Evolutionary conservation across 805 yeast species (phyloP).

Genomic region (Wickerhamomyces silvicola): DNA sequence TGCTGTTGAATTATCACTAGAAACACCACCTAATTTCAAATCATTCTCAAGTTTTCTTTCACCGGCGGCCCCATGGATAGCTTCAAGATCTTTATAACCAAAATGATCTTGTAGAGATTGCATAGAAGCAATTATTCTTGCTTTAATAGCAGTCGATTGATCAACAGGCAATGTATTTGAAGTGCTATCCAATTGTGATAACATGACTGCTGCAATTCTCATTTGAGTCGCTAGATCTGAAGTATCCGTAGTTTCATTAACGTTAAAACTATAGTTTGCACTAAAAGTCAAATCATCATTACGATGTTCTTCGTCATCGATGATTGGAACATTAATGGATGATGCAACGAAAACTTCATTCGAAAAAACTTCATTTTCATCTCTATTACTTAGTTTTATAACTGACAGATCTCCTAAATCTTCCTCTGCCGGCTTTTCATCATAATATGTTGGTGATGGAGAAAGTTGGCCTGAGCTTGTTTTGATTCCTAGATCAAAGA

Average conservation of each 20-base stretch:
- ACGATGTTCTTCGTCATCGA: conserved; percentile 27
- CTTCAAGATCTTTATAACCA: conserved; percentile 43
- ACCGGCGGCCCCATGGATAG: conserved; percentile 69
- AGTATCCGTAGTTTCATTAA: conserved; percentile 13
- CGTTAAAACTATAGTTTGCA: conserved; percentile 23
- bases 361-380: conserved; percentile 37
- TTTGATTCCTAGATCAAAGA: conserved; percentile 37
- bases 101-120: conserved; percentile 66
- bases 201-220: conserved; percentile 94
- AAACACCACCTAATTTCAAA: conserved; percentile 73
- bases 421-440: conserved; percentile 39
- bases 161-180: conserved; percentile 45
- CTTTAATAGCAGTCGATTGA: conserved; percentile 62
- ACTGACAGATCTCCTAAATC: conserved; percentile 77
- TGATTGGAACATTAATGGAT: conserved; percentile 34
- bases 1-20: conserved; percentile 32
- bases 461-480: conserved; percentile 13
- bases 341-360: conserved; percentile 33
- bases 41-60: conserved; percentile 91
- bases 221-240: conserved; percentile 74
- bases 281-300: conserved; percentile 32
- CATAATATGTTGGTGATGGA: conserved; percentile 16
- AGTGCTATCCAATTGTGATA: conserved; percentile 76
- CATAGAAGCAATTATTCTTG: conserved; percentile 66
- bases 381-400: conserved; percentile 42